Evolutionary conservation across 1,284 basidiomycete genomes (phyloP).

Genomic region (Mycena sp.): DNA sequence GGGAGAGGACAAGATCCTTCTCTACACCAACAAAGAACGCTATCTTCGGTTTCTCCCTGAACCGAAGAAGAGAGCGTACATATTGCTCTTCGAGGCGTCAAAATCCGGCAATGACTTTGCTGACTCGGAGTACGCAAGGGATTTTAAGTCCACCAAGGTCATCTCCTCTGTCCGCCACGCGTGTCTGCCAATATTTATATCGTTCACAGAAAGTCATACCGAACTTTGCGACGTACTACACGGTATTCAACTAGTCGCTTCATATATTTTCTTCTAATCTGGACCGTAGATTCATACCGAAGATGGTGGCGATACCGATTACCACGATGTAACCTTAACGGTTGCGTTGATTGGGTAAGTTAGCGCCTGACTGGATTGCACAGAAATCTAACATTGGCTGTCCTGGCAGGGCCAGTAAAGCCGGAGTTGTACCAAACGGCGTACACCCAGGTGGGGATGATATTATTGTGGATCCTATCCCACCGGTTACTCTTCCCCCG

Average conservation of each 20-base stretch:
- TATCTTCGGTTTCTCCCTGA: slow-evolving; percentile 2
- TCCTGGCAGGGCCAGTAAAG: too few species aligned
- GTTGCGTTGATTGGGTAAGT: slow-evolving; percentile 8
- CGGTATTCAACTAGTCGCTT: background rate
- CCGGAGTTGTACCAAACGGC: too few species aligned
- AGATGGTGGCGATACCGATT: background rate
- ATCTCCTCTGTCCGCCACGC: background rate
- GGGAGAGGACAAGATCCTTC: background rate
- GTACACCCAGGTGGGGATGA: too few species aligned
- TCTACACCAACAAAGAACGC: background rate
- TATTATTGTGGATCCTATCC: too few species aligned
- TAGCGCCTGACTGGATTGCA: too few species aligned
- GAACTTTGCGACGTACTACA: slow-evolving; percentile 10
- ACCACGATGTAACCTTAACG: background rate
- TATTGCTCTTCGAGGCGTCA: slow-evolving; percentile 1
- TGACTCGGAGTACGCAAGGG: background rate
- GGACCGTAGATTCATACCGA: background rate
- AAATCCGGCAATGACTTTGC: background rate
- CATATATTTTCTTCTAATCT: background rate
- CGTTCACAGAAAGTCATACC: slow-evolving; percentile 1
- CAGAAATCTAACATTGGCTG: too few species aligned
- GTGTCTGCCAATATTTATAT: slow-evolving; percentile 2
- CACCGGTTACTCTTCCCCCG: too few species aligned
- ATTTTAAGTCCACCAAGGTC: slow-evolving; percentile 9
- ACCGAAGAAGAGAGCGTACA: background rate